Conservation (phyloP, 805 yeast species). For the Candida ipomoeae region DNA sequence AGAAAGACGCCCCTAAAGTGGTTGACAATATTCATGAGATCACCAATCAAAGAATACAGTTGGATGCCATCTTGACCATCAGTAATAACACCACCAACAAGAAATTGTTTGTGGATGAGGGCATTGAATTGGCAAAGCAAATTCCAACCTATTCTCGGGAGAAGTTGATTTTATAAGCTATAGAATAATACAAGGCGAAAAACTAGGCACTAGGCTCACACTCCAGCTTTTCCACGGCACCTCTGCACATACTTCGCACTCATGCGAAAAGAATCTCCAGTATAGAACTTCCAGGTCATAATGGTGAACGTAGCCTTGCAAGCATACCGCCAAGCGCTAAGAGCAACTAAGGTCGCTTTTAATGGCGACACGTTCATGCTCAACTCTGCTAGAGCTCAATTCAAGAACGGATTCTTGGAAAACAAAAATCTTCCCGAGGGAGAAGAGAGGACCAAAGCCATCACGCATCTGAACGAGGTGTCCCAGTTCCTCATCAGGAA, state of each 20-base stretch:
- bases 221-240: neutral
- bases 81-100: constrained; percentile 26
- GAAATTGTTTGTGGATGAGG: constrained; percentile 25
- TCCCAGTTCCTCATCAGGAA: constrained; percentile 64
- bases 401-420: constrained; percentile 50
- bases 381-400: constrained; percentile 55
- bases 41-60: constrained; percentile 26
- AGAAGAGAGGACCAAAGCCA: constrained; percentile 43
- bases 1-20: constrained; percentile 14
- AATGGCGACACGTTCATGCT: constrained; percentile 46
- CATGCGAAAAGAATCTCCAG: neutral
- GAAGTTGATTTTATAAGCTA: constrained; percentile 34
- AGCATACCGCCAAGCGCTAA: constrained; percentile 65
- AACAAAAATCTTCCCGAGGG: constrained; percentile 20
- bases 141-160: constrained; percentile 56
- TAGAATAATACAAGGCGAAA: neutral
- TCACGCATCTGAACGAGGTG: constrained; percentile 54
- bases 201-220: neutral
- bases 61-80: constrained; percentile 33
- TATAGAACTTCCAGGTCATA: neutral
- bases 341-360: constrained; percentile 65
- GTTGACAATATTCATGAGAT: constrained; percentile 27
- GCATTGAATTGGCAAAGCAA: constrained; percentile 33
- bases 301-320: constrained; percentile 12
- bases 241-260: constrained; percentile 1